Conservation (phyloP, 1,284 basidiomycete genomes). For the Cryptococcus sp. region DNA sequence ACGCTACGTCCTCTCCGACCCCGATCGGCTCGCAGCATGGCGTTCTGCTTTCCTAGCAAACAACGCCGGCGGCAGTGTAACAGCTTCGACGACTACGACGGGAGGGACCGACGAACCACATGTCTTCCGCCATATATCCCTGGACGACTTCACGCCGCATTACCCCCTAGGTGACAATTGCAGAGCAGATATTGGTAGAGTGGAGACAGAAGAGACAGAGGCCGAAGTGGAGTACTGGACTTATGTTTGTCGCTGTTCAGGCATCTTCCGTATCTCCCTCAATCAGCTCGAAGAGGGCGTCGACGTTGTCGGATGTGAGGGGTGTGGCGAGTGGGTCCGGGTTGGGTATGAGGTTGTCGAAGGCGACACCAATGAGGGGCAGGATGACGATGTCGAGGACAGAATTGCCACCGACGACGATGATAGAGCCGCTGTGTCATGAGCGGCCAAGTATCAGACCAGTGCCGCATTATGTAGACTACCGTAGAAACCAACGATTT, state of each 20-base stretch:
- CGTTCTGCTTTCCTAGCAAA: background rate
- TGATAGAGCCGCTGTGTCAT: background rate
- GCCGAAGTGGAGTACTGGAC: conserved; percentile 45
- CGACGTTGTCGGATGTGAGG: conserved; percentile 53
- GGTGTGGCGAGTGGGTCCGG: conserved; percentile 54
- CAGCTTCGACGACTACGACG: background rate
- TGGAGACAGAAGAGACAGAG: conserved; percentile 12
- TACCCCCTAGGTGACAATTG: too few relatives aligned
- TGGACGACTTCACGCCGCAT: conserved; percentile 41
- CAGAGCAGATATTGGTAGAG: background rate
- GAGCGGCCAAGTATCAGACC: too few relatives aligned
- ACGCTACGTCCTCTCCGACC: conserved; percentile 45
- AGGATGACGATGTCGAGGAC: background rate
- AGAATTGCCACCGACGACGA: background rate
- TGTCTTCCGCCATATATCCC: conserved; percentile 38
- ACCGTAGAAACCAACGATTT: too few relatives aligned
- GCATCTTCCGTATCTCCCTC: conserved; percentile 45
- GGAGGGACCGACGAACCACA: conserved; percentile 19
- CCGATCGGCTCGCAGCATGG: conserved; percentile 9
- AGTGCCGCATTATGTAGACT: too few relatives aligned
- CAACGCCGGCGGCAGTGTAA: background rate
- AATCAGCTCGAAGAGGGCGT: conserved; percentile 53
- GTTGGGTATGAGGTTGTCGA: conserved; percentile 54
- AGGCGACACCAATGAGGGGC: conserved; percentile 27
- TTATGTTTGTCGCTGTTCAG: conserved; percentile 52